Conservation (phyloP, 805 yeast genomes). For the Komagataella kurtzmanii region DNA sequence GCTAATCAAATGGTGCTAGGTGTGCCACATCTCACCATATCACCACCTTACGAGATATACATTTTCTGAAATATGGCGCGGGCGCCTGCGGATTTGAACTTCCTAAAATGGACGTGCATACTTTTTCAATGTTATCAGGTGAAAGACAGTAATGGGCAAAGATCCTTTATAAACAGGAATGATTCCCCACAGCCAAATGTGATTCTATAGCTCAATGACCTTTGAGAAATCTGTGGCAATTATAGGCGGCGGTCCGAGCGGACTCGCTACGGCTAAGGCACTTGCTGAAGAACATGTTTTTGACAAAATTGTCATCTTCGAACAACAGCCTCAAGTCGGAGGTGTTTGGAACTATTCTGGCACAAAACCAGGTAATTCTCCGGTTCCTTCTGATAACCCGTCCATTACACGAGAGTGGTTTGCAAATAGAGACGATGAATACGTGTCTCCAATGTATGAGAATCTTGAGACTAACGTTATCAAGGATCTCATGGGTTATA, state of each 20-base stretch:
- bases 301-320: constrained; percentile 14
- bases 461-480: constrained; percentile 20
- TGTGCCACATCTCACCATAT: not conserved
- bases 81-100: not conserved
- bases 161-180: not conserved
- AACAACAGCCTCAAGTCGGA: constrained; percentile 17
- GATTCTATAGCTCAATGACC: constrained; percentile 1
- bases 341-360: constrained; percentile 21
- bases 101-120: not conserved
- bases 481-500: constrained; percentile 17
- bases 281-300: constrained; percentile 17
- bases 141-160: not conserved
- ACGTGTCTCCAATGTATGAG: constrained; percentile 20
- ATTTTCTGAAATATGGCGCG: not conserved
- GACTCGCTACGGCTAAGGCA: constrained; percentile 19
- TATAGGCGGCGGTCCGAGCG: constrained; percentile 22
- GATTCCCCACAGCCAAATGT: not conserved
- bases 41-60: not conserved
- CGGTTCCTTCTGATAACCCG: constrained; percentile 12
- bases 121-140: not conserved
- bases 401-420: not conserved
- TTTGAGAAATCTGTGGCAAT: constrained; percentile 13
- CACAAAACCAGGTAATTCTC: constrained; percentile 7
- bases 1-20: not conserved
- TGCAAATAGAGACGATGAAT: constrained; percentile 7